Evolutionary conservation across 495 filamentous ascomycete genomes (phyloP).

Genomic region (Lophiotrema nucula): DNA sequence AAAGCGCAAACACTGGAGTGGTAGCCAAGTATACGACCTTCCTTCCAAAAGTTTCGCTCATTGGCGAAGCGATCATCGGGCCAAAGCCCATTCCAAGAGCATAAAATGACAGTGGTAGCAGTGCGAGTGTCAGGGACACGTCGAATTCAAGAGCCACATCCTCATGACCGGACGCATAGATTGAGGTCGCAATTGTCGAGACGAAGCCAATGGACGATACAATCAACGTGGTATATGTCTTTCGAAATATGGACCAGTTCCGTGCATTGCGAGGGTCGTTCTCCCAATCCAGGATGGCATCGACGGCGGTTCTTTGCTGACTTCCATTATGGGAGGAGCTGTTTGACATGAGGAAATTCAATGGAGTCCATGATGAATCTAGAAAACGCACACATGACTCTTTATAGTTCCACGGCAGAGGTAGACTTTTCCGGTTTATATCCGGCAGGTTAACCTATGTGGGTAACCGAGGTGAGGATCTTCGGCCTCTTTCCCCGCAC

Average conservation of each 20-base stretch:
- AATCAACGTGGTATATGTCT: not conserved
- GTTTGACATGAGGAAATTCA: too few relatives aligned
- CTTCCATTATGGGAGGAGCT: too few relatives aligned
- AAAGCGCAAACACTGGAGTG: slow-evolving; percentile 32
- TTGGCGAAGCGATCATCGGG: slow-evolving; percentile 32
- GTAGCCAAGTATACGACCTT: slow-evolving; percentile 31
- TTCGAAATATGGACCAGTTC: slow-evolving; percentile 1
- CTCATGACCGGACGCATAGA: slow-evolving; percentile 34
- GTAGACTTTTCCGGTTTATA: too few relatives aligned
- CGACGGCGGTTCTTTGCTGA: too few relatives aligned
- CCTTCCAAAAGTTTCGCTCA: slow-evolving; percentile 36
- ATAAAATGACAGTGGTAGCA: slow-evolving; percentile 34
- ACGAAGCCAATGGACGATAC: slow-evolving; percentile 4
- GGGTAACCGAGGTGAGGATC: too few relatives aligned
- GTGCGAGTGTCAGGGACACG: slow-evolving; percentile 31
- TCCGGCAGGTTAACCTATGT: too few relatives aligned
- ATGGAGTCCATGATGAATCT: too few relatives aligned
- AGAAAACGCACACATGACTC: too few relatives aligned
- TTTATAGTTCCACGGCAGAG: too few relatives aligned
- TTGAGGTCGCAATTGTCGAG: slow-evolving; percentile 33
- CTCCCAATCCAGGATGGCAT: not conserved
- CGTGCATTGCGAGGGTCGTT: not conserved
- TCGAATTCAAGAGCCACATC: slow-evolving; percentile 21
- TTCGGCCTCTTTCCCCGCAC: too few relatives aligned
- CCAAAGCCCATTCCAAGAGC: slow-evolving; percentile 34